Conservation (phyloP, 2,329 filamentous ascomycete genomes). For the Chlorencoelia australis region DNA sequence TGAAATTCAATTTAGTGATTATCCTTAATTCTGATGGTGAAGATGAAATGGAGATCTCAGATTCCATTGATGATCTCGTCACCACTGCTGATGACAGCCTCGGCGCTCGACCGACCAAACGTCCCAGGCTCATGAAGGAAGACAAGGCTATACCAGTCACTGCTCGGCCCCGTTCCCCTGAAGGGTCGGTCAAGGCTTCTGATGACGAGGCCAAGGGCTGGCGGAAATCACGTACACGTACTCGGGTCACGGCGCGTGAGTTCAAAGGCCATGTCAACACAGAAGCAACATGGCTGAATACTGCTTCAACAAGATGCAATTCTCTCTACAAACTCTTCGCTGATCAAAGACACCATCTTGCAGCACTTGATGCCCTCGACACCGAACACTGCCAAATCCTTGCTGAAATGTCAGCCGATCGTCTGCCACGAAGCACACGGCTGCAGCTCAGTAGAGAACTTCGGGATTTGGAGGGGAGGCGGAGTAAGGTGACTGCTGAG, state of each 20-base stretch:
- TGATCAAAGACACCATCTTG: too few species aligned
- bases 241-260: too few species aligned
- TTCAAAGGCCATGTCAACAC: too few species aligned
- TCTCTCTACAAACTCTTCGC: too few species aligned
- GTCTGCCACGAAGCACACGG: too few species aligned
- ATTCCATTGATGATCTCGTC: background rate
- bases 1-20: background rate
- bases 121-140: constrained; percentile 3
- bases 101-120: constrained; percentile 1
- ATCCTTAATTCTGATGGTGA: too few species aligned
- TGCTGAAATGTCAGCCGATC: too few species aligned
- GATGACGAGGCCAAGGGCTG: background rate
- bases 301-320: too few species aligned
- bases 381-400: too few species aligned
- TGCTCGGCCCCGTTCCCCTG: constrained; percentile 2
- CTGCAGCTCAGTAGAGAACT: background rate
- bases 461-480: background rate
- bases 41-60: constrained; percentile 1
- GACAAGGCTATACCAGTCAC: constrained; percentile 3
- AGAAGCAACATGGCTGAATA: too few species aligned
- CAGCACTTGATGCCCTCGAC: too few species aligned
- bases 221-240: background rate
- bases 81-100: constrained; percentile 3
- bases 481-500: constrained; percentile 1
- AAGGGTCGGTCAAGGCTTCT: constrained; percentile 2